Conservation (phyloP, 306 rosid species). For the Trichosanthes cucumerina region DNA sequence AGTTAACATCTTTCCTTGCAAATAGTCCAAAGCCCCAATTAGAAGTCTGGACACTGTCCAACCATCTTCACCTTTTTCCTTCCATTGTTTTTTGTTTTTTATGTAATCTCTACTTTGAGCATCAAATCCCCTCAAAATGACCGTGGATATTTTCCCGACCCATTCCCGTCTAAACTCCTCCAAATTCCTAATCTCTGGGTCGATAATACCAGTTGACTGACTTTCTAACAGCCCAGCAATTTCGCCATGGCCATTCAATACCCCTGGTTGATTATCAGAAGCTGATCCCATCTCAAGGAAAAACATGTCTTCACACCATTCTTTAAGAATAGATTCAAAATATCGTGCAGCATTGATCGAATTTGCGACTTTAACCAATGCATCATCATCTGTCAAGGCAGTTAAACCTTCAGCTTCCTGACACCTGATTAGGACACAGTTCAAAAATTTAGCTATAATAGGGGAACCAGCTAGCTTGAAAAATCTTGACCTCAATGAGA, state of each 20-base stretch:
- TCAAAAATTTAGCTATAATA: conserved; percentile 41
- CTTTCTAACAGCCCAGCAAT: conserved; percentile 17
- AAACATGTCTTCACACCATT: conserved; percentile 82
- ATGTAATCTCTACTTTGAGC: conserved; percentile 57
- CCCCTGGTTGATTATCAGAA: conserved; percentile 24
- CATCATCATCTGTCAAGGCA: conserved; percentile 74
- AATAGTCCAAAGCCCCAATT: conserved; percentile 60
- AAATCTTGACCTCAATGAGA: conserved; percentile 56
- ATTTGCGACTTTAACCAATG: conserved; percentile 61
- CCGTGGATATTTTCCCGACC: conserved; percentile 65
- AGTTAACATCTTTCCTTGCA: conserved; percentile 48
- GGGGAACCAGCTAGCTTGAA: conserved; percentile 60
- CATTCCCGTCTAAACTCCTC: conserved; percentile 64
- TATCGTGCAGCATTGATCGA: conserved; percentile 73
- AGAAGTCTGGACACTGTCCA: conserved; percentile 67
- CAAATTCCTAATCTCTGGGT: conserved; percentile 50
- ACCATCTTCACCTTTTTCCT: conserved; percentile 63
- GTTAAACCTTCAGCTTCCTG: conserved; percentile 98
- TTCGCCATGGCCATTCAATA: conserved; percentile 15
- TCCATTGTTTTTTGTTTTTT: conserved; percentile 86
- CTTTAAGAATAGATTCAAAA: conserved; percentile 59
- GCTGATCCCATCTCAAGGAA: conserved; percentile 60
- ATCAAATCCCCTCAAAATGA: conserved; percentile 81
- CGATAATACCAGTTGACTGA: conserved; percentile 41
- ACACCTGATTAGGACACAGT: conserved; percentile 59